Percentiles rank a stretch among this genome's conserved stretches.
Conservation (phyloP, 257 asterid genomes). For the Jasminum sambac region DNA sequence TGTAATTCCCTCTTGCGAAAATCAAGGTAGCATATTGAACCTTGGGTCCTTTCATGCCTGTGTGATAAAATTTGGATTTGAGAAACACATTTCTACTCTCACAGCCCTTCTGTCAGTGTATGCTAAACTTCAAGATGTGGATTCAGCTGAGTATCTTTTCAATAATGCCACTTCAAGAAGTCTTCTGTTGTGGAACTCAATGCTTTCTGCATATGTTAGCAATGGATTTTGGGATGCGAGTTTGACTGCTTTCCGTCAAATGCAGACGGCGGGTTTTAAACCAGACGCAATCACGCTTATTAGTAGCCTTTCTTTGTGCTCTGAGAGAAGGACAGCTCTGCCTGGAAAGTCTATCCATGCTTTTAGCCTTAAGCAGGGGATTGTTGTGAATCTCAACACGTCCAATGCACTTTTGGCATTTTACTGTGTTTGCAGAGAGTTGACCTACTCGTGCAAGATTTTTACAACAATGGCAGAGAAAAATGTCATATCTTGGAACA, state of each 20-base stretch:
- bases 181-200: conserved; percentile 55
- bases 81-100: conserved; percentile 44
- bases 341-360: conserved; percentile 65
- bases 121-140: conserved; percentile 49
- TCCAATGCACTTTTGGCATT: conserved; percentile 53
- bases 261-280: conserved; percentile 53
- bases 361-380: conserved; percentile 42
- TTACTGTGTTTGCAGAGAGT: conserved; percentile 33
- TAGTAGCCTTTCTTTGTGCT: conserved; percentile 54
- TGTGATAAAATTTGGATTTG: conserved; percentile 48
- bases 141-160: conserved; percentile 52
- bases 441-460: conserved; percentile 41
- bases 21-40: conserved; percentile 26
- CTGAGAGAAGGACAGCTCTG: conserved; percentile 38
- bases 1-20: conserved; percentile 49
- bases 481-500: conserved; percentile 55
- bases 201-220: conserved; percentile 55
- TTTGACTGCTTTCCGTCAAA: conserved; percentile 40
- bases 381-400: conserved; percentile 36
- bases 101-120: conserved; percentile 55
- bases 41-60: conserved; percentile 49
- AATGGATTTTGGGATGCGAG: conserved; percentile 38
- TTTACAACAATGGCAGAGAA: conserved; percentile 40
- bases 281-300: conserved; percentile 56
- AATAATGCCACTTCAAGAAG: conserved; percentile 26